phyloP scores from a whole-genome alignment of 2,329 filamentous ascomycete species.

The Colletotrichum lupini region DNA sequence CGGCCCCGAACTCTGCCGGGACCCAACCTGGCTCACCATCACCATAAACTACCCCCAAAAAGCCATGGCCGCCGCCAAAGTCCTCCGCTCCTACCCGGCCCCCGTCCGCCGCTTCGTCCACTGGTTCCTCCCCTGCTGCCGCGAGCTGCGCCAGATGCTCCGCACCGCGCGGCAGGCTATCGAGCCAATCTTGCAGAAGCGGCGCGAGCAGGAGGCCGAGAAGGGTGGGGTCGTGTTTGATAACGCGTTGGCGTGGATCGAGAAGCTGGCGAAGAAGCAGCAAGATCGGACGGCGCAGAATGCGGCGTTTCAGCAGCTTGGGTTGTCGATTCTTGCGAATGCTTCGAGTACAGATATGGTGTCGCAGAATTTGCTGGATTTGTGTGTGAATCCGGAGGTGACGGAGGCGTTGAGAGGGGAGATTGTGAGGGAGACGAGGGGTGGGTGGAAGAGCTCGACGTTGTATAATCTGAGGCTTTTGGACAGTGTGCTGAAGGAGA shows the following conservation, averaged over 20 bases:
- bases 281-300: constrained; percentile 70
- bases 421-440: constrained; percentile 47
- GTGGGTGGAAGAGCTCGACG: constrained; percentile 48
- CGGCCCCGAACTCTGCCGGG: constrained; percentile 55
- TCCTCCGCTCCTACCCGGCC: constrained; percentile 54
- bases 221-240: constrained; percentile 39
- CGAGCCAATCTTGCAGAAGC: constrained; percentile 44
- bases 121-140: constrained; percentile 54
- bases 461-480: constrained; percentile 52
- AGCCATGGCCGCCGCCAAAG: constrained; percentile 46
- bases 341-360: constrained; percentile 53
- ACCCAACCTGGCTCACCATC: constrained; percentile 59
- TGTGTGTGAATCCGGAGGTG: constrained; percentile 51
- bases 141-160: constrained; percentile 49
- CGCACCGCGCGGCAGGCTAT: constrained; percentile 49
- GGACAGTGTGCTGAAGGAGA: constrained; percentile 55
- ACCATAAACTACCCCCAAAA: constrained; percentile 55
- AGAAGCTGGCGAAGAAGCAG: constrained; percentile 39
- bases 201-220: constrained; percentile 42
- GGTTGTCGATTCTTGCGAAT: constrained; percentile 74
- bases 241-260: constrained; percentile 57
- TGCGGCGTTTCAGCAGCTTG: constrained; percentile 73
- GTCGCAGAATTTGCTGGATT: constrained; percentile 51
- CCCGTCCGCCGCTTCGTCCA: constrained; percentile 54
- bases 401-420: constrained; percentile 55